A percentile compares a stretch with the other conserved stretches of the same genome.
These are phyloP conservation scores for Suillus weaverae DNA, from an alignment of 768 basidiomycete species.

Conservation along the genomic window DNA sequence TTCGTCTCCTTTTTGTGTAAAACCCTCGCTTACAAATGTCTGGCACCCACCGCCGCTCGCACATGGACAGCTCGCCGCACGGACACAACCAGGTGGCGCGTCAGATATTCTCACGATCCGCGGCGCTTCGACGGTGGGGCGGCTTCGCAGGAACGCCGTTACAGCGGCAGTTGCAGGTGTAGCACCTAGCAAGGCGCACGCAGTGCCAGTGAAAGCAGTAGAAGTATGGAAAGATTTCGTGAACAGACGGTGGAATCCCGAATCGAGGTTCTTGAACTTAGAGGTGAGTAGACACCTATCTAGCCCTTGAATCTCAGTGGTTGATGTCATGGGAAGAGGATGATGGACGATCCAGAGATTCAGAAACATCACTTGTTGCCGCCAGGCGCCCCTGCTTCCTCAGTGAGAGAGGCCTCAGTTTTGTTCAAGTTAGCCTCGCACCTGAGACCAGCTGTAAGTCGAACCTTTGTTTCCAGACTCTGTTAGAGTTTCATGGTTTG, in stretches of 20 bases:
- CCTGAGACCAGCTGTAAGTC: slow-evolving; percentile 69
- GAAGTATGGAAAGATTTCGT: slow-evolving; percentile 80
- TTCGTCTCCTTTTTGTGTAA: slow-evolving; percentile 30
- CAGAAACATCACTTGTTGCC: slow-evolving; percentile 68
- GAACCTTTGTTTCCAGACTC: neutral
- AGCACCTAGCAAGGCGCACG: slow-evolving; percentile 15
- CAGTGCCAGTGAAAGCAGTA: slow-evolving; percentile 41
- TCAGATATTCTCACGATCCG: slow-evolving; percentile 63
- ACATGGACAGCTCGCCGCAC: slow-evolving; percentile 40
- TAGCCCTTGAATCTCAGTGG: neutral
- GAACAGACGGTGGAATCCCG: slow-evolving; percentile 67
- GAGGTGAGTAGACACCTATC: slow-evolving; percentile 55
- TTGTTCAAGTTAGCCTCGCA: slow-evolving; percentile 86
- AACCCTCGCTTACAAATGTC: slow-evolving; percentile 16
- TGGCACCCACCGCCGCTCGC: slow-evolving; percentile 29
- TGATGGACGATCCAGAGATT: slow-evolving; percentile 76
- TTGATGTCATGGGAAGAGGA: slow-evolving; percentile 48
- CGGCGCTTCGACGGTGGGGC: slow-evolving; percentile 60
- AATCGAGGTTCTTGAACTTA: slow-evolving; percentile 72
- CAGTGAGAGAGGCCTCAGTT: slow-evolving; percentile 68
- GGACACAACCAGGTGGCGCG: slow-evolving; percentile 36
- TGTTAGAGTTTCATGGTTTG: neutral
- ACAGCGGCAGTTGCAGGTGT: slow-evolving; percentile 24
- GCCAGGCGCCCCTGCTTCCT: slow-evolving; percentile 67
- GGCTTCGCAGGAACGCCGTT: slow-evolving; percentile 61